Conservation (phyloP, 1,284 basidiomycete species). For the Ceratobasidium sp. region DNA sequence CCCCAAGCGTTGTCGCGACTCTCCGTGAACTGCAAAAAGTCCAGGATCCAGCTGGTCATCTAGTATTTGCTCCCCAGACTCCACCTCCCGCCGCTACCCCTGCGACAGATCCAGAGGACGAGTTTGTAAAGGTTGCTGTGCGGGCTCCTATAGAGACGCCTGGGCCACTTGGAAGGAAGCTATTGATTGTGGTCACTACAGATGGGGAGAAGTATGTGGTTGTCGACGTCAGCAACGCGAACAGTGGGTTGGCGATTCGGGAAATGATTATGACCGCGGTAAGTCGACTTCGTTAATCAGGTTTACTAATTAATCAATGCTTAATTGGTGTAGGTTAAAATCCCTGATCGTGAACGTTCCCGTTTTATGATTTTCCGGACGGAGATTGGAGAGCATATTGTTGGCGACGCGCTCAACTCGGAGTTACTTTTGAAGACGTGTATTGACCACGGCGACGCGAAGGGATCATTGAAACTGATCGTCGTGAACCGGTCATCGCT, state of each 20-base stretch:
- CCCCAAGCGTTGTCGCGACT: constrained; percentile 24
- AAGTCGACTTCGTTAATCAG: background rate
- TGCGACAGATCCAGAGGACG: constrained; percentile 21
- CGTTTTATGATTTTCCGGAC: constrained; percentile 40
- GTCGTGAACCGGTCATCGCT: constrained; percentile 22
- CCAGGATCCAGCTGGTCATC: constrained; percentile 27
- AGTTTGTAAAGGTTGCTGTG: constrained; percentile 40
- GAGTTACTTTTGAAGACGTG: constrained; percentile 40
- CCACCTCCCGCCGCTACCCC: constrained; percentile 23
- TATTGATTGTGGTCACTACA: constrained; percentile 40
- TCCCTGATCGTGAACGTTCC: constrained; percentile 38
- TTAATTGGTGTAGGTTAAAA: constrained; percentile 15
- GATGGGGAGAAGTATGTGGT: constrained; percentile 40
- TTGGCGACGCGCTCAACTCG: constrained; percentile 37
- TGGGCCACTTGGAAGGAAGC: background rate
- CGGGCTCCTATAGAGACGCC: constrained; percentile 25
- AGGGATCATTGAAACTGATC: constrained; percentile 28
- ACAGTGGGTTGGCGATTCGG: constrained; percentile 28
- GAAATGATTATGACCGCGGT: constrained; percentile 42
- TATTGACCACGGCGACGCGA: constrained; percentile 33
- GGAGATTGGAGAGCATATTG: constrained; percentile 38
- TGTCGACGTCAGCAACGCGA: constrained; percentile 28
- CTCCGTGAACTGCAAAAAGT: constrained; percentile 34
- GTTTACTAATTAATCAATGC: background rate
- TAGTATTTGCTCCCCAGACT: constrained; percentile 30